Percentiles rank a stretch among this genome's conserved stretches.
phyloP scores from a whole-genome alignment of 179 eudicot species.

The Beta lomatogona region DNA sequence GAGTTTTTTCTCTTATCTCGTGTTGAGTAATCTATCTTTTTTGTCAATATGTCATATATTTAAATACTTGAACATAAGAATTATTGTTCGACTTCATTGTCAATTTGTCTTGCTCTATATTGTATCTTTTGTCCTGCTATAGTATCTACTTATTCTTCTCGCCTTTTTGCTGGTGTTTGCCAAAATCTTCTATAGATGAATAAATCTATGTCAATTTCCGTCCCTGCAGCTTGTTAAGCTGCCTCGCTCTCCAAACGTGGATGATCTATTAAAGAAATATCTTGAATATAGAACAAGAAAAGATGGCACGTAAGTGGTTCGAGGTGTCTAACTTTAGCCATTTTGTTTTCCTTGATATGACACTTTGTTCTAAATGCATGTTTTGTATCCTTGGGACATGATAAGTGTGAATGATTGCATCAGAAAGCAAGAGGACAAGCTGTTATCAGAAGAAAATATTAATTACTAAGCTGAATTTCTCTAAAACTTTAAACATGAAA shows the following conservation, averaged over 20 bases:
- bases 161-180: background rate
- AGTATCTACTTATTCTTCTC: background rate
- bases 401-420: no score
- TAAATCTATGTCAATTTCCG: slow-evolving; percentile 4
- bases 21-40: background rate
- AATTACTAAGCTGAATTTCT: no score
- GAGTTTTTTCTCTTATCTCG: background rate
- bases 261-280: slow-evolving; percentile 73
- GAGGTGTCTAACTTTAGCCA: slow-evolving; percentile 11
- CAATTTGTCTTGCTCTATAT: no score
- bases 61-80: background rate
- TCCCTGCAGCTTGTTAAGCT: slow-evolving; percentile 82
- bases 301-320: slow-evolving; percentile 77
- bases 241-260: slow-evolving; percentile 90
- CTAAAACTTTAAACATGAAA: no score
- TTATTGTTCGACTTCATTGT: no score
- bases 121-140: background rate
- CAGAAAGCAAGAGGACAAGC: no score
- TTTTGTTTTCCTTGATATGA: background rate
- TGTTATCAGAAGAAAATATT: no score
- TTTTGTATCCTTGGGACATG: no score
- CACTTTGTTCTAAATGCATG: slow-evolving; percentile 5
- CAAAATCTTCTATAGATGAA: background rate
- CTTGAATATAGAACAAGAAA: slow-evolving; percentile 78
- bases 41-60: background rate